Conservation (phyloP, 2,329 filamentous ascomycete species). For the Ceratocystis alfenasii region DNA sequence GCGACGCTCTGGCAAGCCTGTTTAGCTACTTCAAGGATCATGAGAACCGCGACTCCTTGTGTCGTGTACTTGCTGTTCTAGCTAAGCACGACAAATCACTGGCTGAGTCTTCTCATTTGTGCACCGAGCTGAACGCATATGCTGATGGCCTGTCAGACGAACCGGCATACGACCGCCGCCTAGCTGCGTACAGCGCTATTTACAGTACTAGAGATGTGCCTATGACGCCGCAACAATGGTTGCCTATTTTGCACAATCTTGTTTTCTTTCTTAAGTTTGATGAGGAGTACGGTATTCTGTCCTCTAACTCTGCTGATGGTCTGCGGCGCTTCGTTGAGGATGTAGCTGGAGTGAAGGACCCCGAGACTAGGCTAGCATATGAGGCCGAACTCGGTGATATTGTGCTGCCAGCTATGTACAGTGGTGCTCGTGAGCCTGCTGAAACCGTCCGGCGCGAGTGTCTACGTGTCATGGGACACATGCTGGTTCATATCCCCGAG, state of each 20-base stretch:
- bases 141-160: conserved; percentile 62
- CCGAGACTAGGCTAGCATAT: conserved; percentile 37
- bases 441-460: conserved; percentile 79
- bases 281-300: conserved; percentile 76
- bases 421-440: conserved; percentile 63
- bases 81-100: conserved; percentile 51
- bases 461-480: conserved; percentile 62
- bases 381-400: conserved; percentile 48
- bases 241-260: conserved; percentile 77
- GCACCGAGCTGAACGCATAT: conserved; percentile 70
- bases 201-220: conserved; percentile 47
- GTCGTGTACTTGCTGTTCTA: conserved; percentile 59
- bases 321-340: conserved; percentile 67
- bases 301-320: conserved; percentile 66
- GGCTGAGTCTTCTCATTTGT: conserved; percentile 54
- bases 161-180: conserved; percentile 73
- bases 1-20: conserved; percentile 59
- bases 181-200: conserved; percentile 63
- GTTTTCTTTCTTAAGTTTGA: conserved; percentile 75
- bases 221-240: conserved; percentile 66
- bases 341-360: conserved; percentile 32
- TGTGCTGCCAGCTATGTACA: conserved; percentile 63
- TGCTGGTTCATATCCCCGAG: conserved; percentile 57
- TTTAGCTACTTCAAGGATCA: conserved; percentile 86
- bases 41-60: conserved; percentile 60